These are phyloP conservation scores for Starmerella vaccinii DNA, from an alignment of 805 yeast genomes.

Conservation along the genomic window DNA sequence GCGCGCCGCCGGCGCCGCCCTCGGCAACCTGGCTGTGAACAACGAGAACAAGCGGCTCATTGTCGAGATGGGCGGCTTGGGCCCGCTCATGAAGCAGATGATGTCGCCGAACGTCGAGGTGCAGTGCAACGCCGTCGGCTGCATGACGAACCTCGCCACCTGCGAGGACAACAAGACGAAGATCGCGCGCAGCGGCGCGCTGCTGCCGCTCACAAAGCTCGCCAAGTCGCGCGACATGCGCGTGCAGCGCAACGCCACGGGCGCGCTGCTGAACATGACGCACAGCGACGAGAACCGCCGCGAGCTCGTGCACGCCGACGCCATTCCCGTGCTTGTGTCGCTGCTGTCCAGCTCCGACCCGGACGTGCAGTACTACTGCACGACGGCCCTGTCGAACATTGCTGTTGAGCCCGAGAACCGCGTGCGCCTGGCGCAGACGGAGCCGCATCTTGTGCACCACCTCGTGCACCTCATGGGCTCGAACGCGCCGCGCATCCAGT, in stretches of 20 bases:
- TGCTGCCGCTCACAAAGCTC: conserved; percentile 83
- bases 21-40: conserved; percentile 96
- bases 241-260: conserved; percentile 97
- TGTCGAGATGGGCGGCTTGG: conserved; percentile 97
- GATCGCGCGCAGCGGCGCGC: conserved; percentile 92
- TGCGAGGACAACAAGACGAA: conserved; percentile 94
- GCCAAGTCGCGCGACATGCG: conserved; percentile 91
- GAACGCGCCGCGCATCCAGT: conserved; percentile 86
- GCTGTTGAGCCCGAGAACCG: conserved; percentile 94
- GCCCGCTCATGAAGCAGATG: conserved; percentile 95
- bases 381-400: conserved; percentile 91
- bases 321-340: conserved; percentile 90
- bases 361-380: conserved; percentile 96
- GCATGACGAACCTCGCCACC: conserved; percentile 94
- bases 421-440: conserved; percentile 77
- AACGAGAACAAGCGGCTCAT: conserved; percentile 86
- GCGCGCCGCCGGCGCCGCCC: conserved; percentile 96
- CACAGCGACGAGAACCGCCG: conserved; percentile 94
- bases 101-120: conserved; percentile 94
- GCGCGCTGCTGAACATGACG: conserved; percentile 95
- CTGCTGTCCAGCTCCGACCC: conserved; percentile 78
- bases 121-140: conserved; percentile 98
- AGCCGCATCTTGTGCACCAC: conserved; percentile 81
- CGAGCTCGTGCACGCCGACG: conserved; percentile 94
- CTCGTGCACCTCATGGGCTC: conserved; percentile 88